phyloP scores from a whole-genome alignment of 495 filamentous ascomycete genomes.

The Opeltia flavorubescens region DNA sequence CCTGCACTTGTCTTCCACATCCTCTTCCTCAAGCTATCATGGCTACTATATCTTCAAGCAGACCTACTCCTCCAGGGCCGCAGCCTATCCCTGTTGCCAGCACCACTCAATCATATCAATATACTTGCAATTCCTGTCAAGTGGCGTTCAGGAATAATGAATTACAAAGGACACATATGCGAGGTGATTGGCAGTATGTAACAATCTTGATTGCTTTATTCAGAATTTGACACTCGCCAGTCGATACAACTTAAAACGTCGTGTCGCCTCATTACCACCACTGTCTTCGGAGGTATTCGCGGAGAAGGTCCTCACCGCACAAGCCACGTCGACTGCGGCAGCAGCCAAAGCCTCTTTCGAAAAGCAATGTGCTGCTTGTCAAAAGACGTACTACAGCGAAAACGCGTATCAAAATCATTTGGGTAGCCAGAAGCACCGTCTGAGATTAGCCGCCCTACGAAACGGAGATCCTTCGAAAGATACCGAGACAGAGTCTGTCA shows the following conservation, averaged over 20 bases:
- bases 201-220: neutral
- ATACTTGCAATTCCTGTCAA: slow-evolving; percentile 95
- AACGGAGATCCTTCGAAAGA: slow-evolving; percentile 24
- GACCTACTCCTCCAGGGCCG: slow-evolving; percentile 18
- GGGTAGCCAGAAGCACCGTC: slow-evolving; percentile 78
- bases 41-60: slow-evolving; percentile 35
- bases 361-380: slow-evolving; percentile 65
- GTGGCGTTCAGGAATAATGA: slow-evolving; percentile 90
- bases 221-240: slow-evolving; percentile 27
- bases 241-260: slow-evolving; percentile 93
- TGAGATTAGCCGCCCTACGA: slow-evolving; percentile 39
- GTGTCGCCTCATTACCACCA: slow-evolving; percentile 80
- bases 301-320: slow-evolving; percentile 90
- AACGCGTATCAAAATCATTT: slow-evolving; percentile 92
- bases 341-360: slow-evolving; percentile 85
- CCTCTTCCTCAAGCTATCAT: slow-evolving; percentile 18
- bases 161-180: slow-evolving; percentile 90
- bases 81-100: slow-evolving; percentile 22
- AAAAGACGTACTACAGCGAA: slow-evolving; percentile 88
- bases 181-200: slow-evolving; percentile 94
- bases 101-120: slow-evolving; percentile 53
- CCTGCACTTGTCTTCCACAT: neutral
- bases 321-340: slow-evolving; percentile 66
- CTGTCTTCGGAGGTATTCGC: slow-evolving; percentile 87
- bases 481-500: slow-evolving; percentile 71